phyloP scores from a whole-genome alignment of 768 basidiomycete genomes.

The Termitomyces eurrhizus region DNA sequence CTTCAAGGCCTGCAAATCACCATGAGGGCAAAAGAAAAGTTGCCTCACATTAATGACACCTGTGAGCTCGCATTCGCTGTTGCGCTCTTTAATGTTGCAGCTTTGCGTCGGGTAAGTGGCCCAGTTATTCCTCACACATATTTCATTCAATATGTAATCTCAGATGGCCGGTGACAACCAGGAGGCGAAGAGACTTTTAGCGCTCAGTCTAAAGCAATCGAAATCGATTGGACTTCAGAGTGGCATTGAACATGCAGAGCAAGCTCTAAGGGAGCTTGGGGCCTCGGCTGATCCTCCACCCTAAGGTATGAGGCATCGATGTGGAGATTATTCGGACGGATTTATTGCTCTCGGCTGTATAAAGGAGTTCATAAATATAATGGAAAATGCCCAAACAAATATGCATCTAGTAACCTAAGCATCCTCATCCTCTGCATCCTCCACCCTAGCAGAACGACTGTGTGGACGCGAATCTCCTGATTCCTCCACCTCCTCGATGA shows the following conservation, averaged over 20 bases:
- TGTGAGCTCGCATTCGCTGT: slow-evolving; percentile 58
- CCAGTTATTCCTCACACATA: not conserved
- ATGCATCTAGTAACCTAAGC: slow-evolving; percentile 19
- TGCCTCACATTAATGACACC: slow-evolving; percentile 22
- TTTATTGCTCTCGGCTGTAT: not conserved
- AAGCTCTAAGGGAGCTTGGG: slow-evolving; percentile 20
- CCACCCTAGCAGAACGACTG: slow-evolving; percentile 39
- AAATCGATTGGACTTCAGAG: slow-evolving; percentile 31
- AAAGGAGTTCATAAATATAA: slow-evolving; percentile 2
- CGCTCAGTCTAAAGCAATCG: slow-evolving; percentile 32
- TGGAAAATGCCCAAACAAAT: not conserved
- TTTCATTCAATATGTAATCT: not conserved
- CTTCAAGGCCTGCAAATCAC: slow-evolving; percentile 40
- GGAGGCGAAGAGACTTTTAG: slow-evolving; percentile 29
- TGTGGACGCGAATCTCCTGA: slow-evolving; percentile 38
- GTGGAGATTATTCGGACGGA: not conserved
- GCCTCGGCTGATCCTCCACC: not conserved
- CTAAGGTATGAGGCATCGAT: not conserved
- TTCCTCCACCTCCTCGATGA: slow-evolving; percentile 43
- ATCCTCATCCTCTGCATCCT: slow-evolving; percentile 46
- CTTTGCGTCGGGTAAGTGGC: slow-evolving; percentile 41
- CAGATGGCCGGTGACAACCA: slow-evolving; percentile 37
- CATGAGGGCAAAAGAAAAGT: slow-evolving; percentile 22
- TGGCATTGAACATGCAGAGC: slow-evolving; percentile 26
- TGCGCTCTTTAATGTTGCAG: slow-evolving; percentile 58